Base-by-base conservation (phyloP, 257 asterid genomes). In the Striga asiatica region DNA sequence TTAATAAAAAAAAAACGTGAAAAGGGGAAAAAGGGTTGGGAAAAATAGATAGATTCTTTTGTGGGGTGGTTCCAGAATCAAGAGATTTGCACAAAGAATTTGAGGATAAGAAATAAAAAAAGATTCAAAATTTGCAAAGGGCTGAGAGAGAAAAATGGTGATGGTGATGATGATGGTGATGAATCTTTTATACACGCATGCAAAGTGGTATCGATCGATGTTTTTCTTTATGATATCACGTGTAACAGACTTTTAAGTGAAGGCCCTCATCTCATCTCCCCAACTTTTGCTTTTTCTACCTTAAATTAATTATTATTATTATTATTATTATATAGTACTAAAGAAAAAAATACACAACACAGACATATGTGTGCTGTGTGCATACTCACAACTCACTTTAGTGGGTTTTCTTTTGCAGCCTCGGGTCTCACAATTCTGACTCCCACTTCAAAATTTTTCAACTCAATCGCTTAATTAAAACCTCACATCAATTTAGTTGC, bases 101-200 rank as follows among this genome's bases (percentile, higher is more conserved):
- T 48, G 54, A 48, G 54, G 32, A n/a, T 16, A 23, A 46, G 60
- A 69, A 74, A 66, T 61, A 65, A 41, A 61, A 54, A 55, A 25
- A 16, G 37, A 28, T 14, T 28, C 28, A 52, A 61, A 27, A n/a
- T 35, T 25, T 35, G 45, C 22, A 31, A 43, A 53, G 62, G 25
- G 42, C 18, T 52, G 43, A 53, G 32, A 35, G 58, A 55, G 27
- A 55, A 61, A 48, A 68, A 39, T 37, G 11, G 49, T 65, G 50
- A 32, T 18, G 80, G 70, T 71, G 85, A 69, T 71, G 85, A 69
- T 9, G 8, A n/a, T 76, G 81, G 66, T 58, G 67, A 67, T 79
- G 88, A 73, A 75, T 78, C 89, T 81, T 77, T 77, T 76, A 78
- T 71, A 78, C 84, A 74, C 91, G 86, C 97, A 88, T 88, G 97